A percentile compares a stretch with the other conserved stretches of the same genome.
phyloP scores from a whole-genome alignment of 2,329 filamentous ascomycete species.

The Phoma sp. region DNA sequence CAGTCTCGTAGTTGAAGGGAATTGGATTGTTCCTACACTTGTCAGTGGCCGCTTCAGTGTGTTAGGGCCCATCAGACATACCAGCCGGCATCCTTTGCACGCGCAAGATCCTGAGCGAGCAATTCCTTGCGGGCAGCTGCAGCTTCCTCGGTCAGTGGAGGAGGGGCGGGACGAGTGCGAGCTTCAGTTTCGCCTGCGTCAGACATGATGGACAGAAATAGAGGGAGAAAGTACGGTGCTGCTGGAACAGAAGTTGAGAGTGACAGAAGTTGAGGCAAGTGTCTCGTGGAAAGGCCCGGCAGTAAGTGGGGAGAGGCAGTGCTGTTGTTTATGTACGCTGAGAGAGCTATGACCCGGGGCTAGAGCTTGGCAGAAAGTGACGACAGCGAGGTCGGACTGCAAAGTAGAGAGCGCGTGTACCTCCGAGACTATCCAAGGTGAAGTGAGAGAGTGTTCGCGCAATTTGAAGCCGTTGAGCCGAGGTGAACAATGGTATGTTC shows the following conservation, averaged over 20 bases:
- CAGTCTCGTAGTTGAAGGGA: slow-evolving; percentile 58
- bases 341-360: slow-evolving; percentile 1
- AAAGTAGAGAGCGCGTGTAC: background rate
- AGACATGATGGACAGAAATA: slow-evolving; percentile 3
- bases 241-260: background rate
- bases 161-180: slow-evolving; percentile 7
- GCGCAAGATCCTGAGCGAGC: slow-evolving; percentile 33
- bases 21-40: slow-evolving; percentile 43
- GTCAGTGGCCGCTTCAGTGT: background rate
- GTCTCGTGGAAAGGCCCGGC: background rate
- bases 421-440: background rate
- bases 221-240: background rate
- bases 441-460: background rate
- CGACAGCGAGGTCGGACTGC: background rate
- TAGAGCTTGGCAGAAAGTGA: slow-evolving; percentile 1
- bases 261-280: background rate
- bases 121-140: slow-evolving; percentile 30
- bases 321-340: slow-evolving; percentile 3
- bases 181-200: slow-evolving; percentile 8
- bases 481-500: background rate
- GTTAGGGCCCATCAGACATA: background rate
- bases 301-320: background rate
- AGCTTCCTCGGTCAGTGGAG: slow-evolving; percentile 10
- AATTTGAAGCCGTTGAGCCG: too few relatives aligned
- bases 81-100: slow-evolving; percentile 54